Percentiles rank a stretch among this genome's conserved stretches.
Evolutionary conservation across 1,139 yeast species (phyloP).

Genomic region (Lodderomyces beijingensis): DNA sequence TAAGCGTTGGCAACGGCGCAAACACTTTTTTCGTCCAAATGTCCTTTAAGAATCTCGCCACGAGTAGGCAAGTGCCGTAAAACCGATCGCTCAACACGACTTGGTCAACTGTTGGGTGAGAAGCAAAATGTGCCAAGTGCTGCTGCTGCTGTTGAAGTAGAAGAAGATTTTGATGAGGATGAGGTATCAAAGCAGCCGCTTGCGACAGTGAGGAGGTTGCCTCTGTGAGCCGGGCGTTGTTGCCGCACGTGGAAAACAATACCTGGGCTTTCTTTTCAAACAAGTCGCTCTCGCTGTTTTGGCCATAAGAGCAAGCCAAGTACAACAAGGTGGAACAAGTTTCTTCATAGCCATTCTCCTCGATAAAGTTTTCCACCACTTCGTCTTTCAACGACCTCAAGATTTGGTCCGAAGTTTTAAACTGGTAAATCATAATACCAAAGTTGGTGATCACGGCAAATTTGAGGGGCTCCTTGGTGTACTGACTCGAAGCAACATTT

Average conservation of each 20-base stretch:
- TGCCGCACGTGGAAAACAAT: slow-evolving; percentile 52
- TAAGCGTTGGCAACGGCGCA: slow-evolving; percentile 40
- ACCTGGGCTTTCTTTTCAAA: slow-evolving; percentile 47
- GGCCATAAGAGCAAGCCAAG: slow-evolving; percentile 70
- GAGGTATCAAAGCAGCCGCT: slow-evolving; percentile 9
- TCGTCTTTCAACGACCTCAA: slow-evolving; percentile 67
- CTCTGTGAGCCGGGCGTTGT: slow-evolving; percentile 45
- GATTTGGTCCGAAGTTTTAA: slow-evolving; percentile 75
- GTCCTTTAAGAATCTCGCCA: slow-evolving; percentile 73
- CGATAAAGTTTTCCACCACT: slow-evolving; percentile 43
- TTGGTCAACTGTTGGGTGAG: slow-evolving; percentile 52
- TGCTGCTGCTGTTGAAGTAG: slow-evolving; percentile 9
- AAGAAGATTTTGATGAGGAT: too few relatives aligned
- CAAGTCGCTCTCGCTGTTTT: slow-evolving; percentile 46
- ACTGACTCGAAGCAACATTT: slow-evolving; percentile 83
- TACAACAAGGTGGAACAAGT: slow-evolving; percentile 84
- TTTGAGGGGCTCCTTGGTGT: slow-evolving; percentile 55
- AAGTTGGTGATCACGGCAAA: slow-evolving; percentile 79
- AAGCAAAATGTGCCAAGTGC: background rate
- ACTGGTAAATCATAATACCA: slow-evolving; percentile 72
- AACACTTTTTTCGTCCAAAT: slow-evolving; percentile 77
- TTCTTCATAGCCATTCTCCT: slow-evolving; percentile 56
- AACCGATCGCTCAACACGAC: slow-evolving; percentile 88
- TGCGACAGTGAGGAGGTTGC: slow-evolving; percentile 14
- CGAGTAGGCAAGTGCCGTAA: slow-evolving; percentile 80